These are phyloP conservation scores for Fusarium dlaminii DNA, from an alignment of 2,329 filamentous ascomycete species.

Conservation along the genomic window DNA sequence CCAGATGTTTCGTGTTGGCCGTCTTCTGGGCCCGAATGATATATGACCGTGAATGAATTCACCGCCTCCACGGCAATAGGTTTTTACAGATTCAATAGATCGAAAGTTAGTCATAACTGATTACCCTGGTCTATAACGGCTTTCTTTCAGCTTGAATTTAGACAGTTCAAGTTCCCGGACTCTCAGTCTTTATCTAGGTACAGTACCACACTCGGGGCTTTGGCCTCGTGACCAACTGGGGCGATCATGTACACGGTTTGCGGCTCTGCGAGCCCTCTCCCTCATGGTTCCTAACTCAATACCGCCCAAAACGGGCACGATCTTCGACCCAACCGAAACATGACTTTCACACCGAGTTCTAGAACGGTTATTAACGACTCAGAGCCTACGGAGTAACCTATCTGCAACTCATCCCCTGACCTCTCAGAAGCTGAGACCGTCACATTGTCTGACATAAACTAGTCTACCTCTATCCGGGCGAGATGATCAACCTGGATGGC, in stretches of 20 bases:
- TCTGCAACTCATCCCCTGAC: not conserved
- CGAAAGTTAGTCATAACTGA: not conserved
- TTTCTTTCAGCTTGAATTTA: not conserved
- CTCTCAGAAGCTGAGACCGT: conserved; percentile 3
- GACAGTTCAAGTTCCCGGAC: not conserved
- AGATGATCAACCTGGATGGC: not conserved
- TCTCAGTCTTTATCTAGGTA: not conserved
- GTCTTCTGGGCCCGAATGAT: not conserved
- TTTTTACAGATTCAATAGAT: not conserved
- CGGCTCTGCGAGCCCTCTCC: conserved; percentile 23
- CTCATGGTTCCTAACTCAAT: conserved; percentile 20
- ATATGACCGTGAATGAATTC: conserved; percentile 6
- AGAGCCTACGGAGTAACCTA: conserved; percentile 5
- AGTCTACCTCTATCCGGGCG: not conserved
- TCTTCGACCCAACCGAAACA: conserved; percentile 25
- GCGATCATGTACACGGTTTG: conserved; percentile 1
- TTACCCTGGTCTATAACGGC: not conserved
- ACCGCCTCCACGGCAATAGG: conserved; percentile 8
- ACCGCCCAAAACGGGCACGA: conserved; percentile 12
- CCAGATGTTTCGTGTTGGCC: conserved; percentile 11
- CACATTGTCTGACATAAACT: conserved; percentile 7
- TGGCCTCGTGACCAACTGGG: not conserved
- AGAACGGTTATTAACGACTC: conserved; percentile 23
- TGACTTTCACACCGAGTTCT: conserved; percentile 19
- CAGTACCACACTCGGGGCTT: not conserved